phyloP scores from a whole-genome alignment of 306 rosid species.

The Cucurbita argyrosperma region DNA sequence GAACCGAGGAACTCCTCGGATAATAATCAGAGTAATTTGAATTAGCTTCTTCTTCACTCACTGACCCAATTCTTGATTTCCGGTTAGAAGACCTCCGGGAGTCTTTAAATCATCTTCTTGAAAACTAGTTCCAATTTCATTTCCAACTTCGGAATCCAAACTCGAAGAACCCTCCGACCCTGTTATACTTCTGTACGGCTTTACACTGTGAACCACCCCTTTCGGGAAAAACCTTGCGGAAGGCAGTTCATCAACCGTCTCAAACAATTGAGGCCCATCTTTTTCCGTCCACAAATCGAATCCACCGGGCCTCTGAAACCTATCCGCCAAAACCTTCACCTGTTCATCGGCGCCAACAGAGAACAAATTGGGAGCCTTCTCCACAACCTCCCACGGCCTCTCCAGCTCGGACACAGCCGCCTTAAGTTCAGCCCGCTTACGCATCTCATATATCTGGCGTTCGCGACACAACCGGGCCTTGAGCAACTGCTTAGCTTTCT shows the following conservation, averaged over 20 bases:
- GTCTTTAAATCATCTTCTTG: conserved; percentile 7
- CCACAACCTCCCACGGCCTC: conserved; percentile 84
- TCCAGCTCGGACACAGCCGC: conserved; percentile 86
- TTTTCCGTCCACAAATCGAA: conserved; percentile 72
- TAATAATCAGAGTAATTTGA: conserved; percentile 11
- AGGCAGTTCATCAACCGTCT: conserved; percentile 63
- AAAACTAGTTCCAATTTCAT: not conserved
- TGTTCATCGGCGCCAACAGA: conserved; percentile 75
- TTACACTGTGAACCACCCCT: conserved; percentile 83
- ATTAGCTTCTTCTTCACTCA: conserved; percentile 7
- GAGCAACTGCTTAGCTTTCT: conserved; percentile 70
- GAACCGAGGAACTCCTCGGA: conserved; percentile 1
- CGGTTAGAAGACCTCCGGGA: not conserved
- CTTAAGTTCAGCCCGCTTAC: conserved; percentile 80
- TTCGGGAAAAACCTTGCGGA: conserved; percentile 86
- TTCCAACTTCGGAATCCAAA: conserved; percentile 11
- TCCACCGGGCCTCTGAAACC: conserved; percentile 86
- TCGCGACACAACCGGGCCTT: conserved; percentile 75
- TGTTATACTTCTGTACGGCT: conserved; percentile 41
- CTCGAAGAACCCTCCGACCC: conserved; percentile 19
- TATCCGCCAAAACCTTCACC: conserved; percentile 74
- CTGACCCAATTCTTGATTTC: conserved; percentile 10
- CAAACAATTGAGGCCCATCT: conserved; percentile 76
- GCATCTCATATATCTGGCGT: conserved; percentile 92
- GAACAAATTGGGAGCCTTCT: conserved; percentile 57